phyloP scores from a whole-genome alignment of 192 early-diverging fungal species.

The Geosiphon pyriformis region DNA sequence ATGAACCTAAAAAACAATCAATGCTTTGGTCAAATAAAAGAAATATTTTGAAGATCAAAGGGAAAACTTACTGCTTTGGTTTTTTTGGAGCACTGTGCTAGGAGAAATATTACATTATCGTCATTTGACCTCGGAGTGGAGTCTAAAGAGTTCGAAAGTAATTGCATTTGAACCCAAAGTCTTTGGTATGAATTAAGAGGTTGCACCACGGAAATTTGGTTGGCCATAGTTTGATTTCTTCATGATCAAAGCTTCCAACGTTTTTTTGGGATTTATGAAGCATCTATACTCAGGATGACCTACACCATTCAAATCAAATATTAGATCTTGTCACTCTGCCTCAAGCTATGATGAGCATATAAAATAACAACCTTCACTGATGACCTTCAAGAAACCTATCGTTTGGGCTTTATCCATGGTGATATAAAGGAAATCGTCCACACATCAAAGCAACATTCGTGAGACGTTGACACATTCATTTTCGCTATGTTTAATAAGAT shows the following conservation, averaged over 20 bases:
- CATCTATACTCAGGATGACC: conserved; percentile 71
- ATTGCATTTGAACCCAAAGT: conserved; percentile 63
- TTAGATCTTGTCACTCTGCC: conserved; percentile 36
- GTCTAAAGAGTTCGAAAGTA: conserved; percentile 30
- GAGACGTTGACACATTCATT: no score
- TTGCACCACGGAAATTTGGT: conserved; percentile 81
- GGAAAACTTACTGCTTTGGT: not conserved
- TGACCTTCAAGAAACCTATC: conserved; percentile 80
- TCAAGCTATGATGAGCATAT: conserved; percentile 37
- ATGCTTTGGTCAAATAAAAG: not conserved
- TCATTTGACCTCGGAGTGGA: not conserved
- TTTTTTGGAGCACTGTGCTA: no score
- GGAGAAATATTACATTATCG: no score
- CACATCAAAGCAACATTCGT: not conserved
- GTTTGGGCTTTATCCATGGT: conserved; percentile 62
- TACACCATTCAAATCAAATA: conserved; percentile 55
- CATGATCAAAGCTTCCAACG: conserved; percentile 69
- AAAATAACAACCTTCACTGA: not conserved
- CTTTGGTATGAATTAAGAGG: conserved; percentile 58
- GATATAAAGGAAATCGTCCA: not conserved
- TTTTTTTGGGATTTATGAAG: conserved; percentile 68
- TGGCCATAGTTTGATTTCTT: not conserved
- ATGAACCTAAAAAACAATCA: conserved; percentile 40
- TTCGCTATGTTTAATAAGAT: no score
- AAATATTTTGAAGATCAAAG: not conserved